Percentiles rank a stretch among this genome's conserved stretches.
These are phyloP conservation scores for Alternaria arborescens DNA, from an alignment of 2,329 filamentous ascomycete species.

Conservation along the genomic window DNA sequence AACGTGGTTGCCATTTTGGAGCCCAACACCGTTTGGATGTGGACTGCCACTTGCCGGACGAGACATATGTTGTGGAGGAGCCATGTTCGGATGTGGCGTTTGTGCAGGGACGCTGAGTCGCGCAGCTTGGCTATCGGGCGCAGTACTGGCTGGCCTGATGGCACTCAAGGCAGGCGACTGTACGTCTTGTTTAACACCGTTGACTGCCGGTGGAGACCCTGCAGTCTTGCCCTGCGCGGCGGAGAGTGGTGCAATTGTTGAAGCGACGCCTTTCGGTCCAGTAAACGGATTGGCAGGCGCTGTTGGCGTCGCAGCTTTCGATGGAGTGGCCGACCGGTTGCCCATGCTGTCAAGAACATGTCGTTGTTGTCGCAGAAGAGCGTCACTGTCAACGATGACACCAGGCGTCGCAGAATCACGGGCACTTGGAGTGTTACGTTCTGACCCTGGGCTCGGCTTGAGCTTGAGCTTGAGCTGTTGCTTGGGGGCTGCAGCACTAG, in stretches of 20 bases:
- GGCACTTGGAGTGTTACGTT: constrained; percentile 51
- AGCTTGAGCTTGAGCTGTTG: constrained; percentile 70
- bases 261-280: constrained; percentile 34
- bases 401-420: constrained; percentile 57
- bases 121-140: constrained; percentile 42
- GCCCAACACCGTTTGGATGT: constrained; percentile 47
- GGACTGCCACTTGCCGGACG: constrained; percentile 54
- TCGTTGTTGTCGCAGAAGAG: constrained; percentile 62
- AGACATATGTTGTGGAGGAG: constrained; percentile 49
- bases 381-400: constrained; percentile 63
- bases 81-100: constrained; percentile 49
- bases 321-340: constrained; percentile 37
- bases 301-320: constrained; percentile 37
- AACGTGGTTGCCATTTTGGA: constrained; percentile 33
- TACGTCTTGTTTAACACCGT: constrained; percentile 52
- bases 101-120: constrained; percentile 41
- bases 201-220: constrained; percentile 41
- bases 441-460: constrained; percentile 52
- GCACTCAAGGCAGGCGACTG: constrained; percentile 56
- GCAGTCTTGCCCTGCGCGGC: constrained; percentile 42
- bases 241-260: constrained; percentile 32
- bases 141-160: constrained; percentile 49
- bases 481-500: constrained; percentile 44
- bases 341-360: constrained; percentile 60
- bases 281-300: constrained; percentile 40